Evolutionary conservation across 2,329 filamentous ascomycete species (phyloP).

Genomic region (Fusarium vanettenii): DNA sequence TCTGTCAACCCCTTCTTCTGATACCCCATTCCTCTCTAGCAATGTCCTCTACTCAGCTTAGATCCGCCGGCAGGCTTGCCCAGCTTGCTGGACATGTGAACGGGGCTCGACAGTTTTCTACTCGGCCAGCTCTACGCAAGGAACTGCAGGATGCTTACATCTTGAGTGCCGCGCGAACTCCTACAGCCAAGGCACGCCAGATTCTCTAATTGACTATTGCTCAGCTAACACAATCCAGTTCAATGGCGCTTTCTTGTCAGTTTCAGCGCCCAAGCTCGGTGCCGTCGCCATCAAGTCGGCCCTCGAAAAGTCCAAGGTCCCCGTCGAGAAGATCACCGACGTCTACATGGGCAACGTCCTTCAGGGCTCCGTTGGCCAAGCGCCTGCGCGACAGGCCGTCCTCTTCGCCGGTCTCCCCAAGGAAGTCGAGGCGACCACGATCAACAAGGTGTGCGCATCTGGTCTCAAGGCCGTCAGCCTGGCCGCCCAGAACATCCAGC

Average conservation of each 20-base stretch:
- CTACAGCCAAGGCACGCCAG: conserved; percentile 79
- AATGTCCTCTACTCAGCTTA: conserved; percentile 45
- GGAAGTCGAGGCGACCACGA: conserved; percentile 87
- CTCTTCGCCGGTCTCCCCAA: conserved; percentile 88
- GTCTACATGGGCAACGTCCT: conserved; percentile 99
- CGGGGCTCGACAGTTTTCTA: conserved; percentile 60
- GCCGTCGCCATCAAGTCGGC: conserved; percentile 93
- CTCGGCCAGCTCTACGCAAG: conserved; percentile 58
- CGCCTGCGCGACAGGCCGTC: conserved; percentile 89
- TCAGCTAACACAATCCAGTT: conserved; percentile 67
- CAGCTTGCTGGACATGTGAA: conserved; percentile 55
- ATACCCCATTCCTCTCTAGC: conserved; percentile 17
- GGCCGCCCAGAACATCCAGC: conserved; percentile 93
- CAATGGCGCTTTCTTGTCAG: conserved; percentile 88
- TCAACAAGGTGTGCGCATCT: conserved; percentile 98
- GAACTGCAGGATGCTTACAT: conserved; percentile 95
- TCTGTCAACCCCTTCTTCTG: conserved; percentile 5
- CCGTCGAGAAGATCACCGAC: conserved; percentile 83
- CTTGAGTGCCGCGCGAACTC: conserved; percentile 87
- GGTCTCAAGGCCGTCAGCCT: conserved; percentile 92
- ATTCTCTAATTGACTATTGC: neutral
- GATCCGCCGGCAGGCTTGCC: conserved; percentile 49
- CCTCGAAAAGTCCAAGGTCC: conserved; percentile 85
- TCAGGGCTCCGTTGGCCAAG: conserved; percentile 84
- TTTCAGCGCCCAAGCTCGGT: conserved; percentile 88